These are phyloP conservation scores for Ustilago tritici DNA, from an alignment of 1,284 basidiomycete genomes.

Conservation along the genomic window DNA sequence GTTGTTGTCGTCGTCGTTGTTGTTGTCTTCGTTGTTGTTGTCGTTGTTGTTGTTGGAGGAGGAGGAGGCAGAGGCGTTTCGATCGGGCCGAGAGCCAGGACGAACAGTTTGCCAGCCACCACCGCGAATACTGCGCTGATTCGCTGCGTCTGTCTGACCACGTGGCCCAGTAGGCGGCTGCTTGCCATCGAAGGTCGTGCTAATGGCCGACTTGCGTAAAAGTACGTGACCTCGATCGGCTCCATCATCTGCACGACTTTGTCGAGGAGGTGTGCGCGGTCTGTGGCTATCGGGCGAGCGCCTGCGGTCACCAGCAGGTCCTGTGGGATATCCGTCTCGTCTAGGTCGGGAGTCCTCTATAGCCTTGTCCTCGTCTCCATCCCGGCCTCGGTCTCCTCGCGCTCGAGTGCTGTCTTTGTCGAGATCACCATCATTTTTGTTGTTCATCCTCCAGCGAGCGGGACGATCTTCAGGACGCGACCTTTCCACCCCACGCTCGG, in stretches of 20 bases:
- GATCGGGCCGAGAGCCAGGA: constrained; percentile 24
- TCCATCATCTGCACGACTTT: constrained; percentile 11
- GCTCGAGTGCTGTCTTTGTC: neutral
- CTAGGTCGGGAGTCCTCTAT: neutral
- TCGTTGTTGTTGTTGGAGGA: too few species aligned
- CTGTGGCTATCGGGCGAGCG: constrained; percentile 18
- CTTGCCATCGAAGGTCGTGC: constrained; percentile 14
- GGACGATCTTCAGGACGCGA: constrained; percentile 29
- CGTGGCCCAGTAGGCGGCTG: constrained; percentile 36
- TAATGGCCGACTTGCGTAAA: constrained; percentile 28
- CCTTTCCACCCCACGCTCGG: constrained; percentile 11
- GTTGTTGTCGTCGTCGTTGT: neutral
- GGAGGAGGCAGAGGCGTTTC: neutral
- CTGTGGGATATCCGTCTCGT: neutral
- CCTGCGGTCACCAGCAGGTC: constrained; percentile 7
- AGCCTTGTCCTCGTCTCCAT: neutral
- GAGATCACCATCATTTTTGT: constrained; percentile 1
- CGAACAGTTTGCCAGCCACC: constrained; percentile 46
- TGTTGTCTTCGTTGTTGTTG: neutral
- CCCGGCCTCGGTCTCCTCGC: constrained; percentile 5
- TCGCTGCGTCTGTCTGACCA: constrained; percentile 23
- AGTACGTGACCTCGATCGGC: constrained; percentile 33
- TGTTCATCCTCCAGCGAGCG: constrained; percentile 35
- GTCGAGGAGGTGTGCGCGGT: constrained; percentile 20
- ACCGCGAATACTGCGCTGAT: constrained; percentile 35